Conservation (phyloP, 495 filamentous ascomycete genomes). For the Penicillium desertorum region DNA sequence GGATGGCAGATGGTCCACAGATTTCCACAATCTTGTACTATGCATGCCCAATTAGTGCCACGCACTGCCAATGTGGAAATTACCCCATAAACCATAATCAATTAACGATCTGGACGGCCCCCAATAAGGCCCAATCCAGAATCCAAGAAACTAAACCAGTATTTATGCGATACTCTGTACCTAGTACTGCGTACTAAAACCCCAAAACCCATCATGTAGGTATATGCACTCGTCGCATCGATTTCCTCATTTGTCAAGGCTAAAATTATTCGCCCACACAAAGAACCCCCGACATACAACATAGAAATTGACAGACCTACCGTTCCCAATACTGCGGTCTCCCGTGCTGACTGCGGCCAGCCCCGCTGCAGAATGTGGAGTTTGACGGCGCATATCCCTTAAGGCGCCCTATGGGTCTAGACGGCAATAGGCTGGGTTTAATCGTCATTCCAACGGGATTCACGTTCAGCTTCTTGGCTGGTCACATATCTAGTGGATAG, state of each 20-base stretch:
- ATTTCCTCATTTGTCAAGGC: background rate
- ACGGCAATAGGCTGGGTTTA: background rate
- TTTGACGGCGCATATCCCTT: conserved; percentile 3
- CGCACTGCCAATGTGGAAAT: background rate
- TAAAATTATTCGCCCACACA: background rate
- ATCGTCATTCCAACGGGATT: background rate
- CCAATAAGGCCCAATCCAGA: background rate
- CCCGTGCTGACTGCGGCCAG: conserved; percentile 8
- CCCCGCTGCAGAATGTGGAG: conserved; percentile 16
- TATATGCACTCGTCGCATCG: background rate
- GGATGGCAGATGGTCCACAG: background rate
- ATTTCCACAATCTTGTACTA: background rate
- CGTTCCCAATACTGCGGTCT: conserved; percentile 4
- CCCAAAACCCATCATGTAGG: background rate
- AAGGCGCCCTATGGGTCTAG: background rate
- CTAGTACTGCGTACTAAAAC: background rate
- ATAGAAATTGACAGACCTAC: background rate
- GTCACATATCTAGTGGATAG: background rate
- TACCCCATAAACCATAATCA: background rate
- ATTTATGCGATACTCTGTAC: background rate
- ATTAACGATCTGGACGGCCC: background rate
- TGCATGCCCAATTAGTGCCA: background rate
- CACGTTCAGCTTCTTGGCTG: background rate
- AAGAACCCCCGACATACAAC: background rate
- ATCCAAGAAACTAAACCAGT: background rate